These are phyloP conservation scores for Desmodesmus armatus DNA, from an alignment of 139 green algal genomes.

Conservation along the genomic window DNA sequence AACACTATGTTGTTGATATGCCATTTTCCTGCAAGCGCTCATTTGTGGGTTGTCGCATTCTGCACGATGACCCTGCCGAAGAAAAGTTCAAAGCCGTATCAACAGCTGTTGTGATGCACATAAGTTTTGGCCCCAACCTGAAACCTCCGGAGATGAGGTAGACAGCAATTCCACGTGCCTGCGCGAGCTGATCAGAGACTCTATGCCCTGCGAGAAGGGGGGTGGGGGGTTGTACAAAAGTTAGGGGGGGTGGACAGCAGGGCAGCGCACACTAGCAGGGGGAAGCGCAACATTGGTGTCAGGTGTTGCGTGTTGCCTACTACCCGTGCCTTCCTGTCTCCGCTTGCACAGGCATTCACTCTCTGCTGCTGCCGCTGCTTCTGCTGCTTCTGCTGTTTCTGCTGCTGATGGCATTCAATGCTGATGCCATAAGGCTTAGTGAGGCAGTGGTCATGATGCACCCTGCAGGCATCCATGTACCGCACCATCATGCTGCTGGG, in stretches of 20 bases:
- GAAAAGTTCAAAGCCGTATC: neutral
- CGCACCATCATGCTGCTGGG: neutral
- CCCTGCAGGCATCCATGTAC: too few species aligned
- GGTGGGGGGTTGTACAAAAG: too few species aligned
- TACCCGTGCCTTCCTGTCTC: too few species aligned
- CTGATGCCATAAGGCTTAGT: too few species aligned
- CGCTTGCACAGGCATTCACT: neutral
- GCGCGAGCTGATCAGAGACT: slow-evolving; percentile 66
- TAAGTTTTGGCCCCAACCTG: slow-evolving; percentile 47
- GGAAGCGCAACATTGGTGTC: too few species aligned
- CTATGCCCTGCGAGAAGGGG: slow-evolving; percentile 59
- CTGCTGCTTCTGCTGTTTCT: neutral
- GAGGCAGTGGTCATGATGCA: too few species aligned
- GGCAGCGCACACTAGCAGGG: too few species aligned
- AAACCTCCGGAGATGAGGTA: slow-evolving; percentile 86
- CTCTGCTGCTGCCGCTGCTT: neutral
- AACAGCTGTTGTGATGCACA: neutral
- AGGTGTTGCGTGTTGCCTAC: too few species aligned
- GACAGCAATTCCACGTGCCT: slow-evolving; percentile 69
- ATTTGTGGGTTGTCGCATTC: neutral
- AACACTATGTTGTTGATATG: neutral
- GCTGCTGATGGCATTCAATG: too few species aligned
- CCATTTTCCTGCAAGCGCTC: neutral
- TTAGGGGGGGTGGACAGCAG: too few species aligned
- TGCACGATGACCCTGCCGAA: neutral